Base-by-base conservation (phyloP, 345 rosid species). In the Eucalyptus curtisii region DNA sequence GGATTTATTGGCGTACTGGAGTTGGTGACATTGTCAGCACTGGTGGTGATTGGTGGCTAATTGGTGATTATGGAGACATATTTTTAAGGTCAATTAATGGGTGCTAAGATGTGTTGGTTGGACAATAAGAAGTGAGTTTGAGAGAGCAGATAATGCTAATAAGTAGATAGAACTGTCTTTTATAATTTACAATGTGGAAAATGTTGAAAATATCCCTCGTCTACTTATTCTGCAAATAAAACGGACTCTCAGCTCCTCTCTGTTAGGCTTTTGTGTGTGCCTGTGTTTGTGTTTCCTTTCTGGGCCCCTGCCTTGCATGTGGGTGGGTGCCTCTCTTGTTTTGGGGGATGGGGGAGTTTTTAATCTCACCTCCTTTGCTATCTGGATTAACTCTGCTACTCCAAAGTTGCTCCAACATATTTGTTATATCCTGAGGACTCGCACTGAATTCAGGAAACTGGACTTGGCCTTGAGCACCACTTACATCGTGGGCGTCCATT, bases 401-500 rank as follows among this genome's bases (percentile, higher is more conserved):
- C 84, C 84, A 76, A 42, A 40, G 47, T 76, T 76, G 84, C 30
- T 76, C 47, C 84, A 76, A 76, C 27, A 22, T 40, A 76, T 76
- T 76, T 76, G 47, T 76, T 76, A 24, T 76, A 76, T 76, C 30
- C 84, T 86, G 87, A 86, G 9, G 59, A 17, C 30, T 50, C 10
- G 2, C 40, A 49, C 37, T 87, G 50, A 64, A 48, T 89, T 71
- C 90, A 98, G 99, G 99, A 96, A 93, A 94, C 95, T 81, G 97
- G 96, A 90, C 93, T 92, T 87, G 97, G 99, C 88, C 93, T 98
- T 91, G 99, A 98, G 91, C 98, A 96, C 87, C 95, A 94, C 92
- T 93, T 98, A 93, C 96, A 97, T 93, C 99, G 99, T 88, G 99
- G 99, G 81, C 99, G 99, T 88, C 95, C 99, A 20, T 94, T 98